Conservation (phyloP, 805 yeast species). For the Saccharomycopsis amapae region DNA sequence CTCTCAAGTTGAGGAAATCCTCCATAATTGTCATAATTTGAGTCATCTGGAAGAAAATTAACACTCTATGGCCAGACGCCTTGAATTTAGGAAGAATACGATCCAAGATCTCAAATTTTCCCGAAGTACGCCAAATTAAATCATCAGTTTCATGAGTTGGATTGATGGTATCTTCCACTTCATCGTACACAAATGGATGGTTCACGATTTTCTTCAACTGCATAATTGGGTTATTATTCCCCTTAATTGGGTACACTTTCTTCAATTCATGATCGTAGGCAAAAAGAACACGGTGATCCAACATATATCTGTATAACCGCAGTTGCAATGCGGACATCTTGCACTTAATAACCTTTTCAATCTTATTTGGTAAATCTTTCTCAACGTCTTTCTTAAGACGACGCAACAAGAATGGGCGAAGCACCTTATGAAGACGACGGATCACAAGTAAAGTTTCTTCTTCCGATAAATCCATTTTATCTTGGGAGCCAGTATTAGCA, state of each 20-base stretch:
- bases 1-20: conserved; percentile 62
- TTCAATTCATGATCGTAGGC: conserved; percentile 50
- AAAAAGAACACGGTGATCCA: conserved; percentile 60
- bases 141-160: conserved; percentile 58
- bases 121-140: conserved; percentile 67
- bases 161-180: conserved; percentile 64
- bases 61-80: conserved; percentile 67
- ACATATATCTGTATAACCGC: conserved; percentile 68
- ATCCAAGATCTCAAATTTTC: conserved; percentile 75
- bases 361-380: conserved; percentile 77
- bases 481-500: conserved; percentile 78
- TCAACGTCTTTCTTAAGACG: conserved; percentile 84
- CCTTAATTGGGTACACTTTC: conserved; percentile 52
- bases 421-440: conserved; percentile 78
- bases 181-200: conserved; percentile 84
- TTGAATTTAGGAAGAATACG: conserved; percentile 69
- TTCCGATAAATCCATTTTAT: conserved; percentile 72
- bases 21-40: conserved; percentile 89
- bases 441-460: conserved; percentile 79
- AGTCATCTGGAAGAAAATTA: conserved; percentile 84
- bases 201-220: conserved; percentile 79
- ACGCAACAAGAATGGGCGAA: conserved; percentile 77
- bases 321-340: conserved; percentile 67
- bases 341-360: conserved; percentile 77
- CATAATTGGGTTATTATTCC: conserved; percentile 77